Base-by-base conservation (phyloP, 2,329 filamentous ascomycete genomes). In the Hypocreales sp. region DNA sequence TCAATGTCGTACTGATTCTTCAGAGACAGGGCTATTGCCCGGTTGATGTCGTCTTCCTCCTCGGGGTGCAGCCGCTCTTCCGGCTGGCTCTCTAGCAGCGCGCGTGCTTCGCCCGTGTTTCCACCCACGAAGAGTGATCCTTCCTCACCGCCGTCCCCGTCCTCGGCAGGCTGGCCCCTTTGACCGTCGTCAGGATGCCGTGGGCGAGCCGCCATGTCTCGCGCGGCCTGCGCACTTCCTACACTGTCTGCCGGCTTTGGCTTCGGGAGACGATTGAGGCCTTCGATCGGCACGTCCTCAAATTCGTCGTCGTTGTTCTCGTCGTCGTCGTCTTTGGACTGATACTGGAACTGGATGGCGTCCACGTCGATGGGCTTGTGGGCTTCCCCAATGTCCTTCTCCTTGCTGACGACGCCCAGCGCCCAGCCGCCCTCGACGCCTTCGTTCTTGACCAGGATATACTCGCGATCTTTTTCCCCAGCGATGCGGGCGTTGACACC, bases 341-440 rank as follows among this genome's bases (percentile, higher is more conserved):
- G 64, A 15, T 70, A 66, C 20, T 63, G 60, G 18, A 72, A 58
- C 30, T 62, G 60, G 40, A 68, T 63, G 29, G 59, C 69, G 46
- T 98, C 90, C 12, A 98, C 71, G 46, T 95, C 84, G 33, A 98
- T 95, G 0, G 90, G 87, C 47, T 84, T 92, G 35, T 86, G 77
- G 16, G 72, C 71, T 35, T 81, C 68, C 3, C 82, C 84, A 23
- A 76, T 67, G 27, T 90, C 72, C 37, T 80, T 92, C 33, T 82
- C 78, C 34, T 75, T 82, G 35, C 78, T 84, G 14, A 98, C 86
- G 15, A 98, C 90, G 28, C 90, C 90, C 5, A 98, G 58, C 0
- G 87, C 87, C 84, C 86, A 98, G 5, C 90, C 90, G 24, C 90
- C 90, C 48, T 95, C 87, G 1, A 83, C 84, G 0, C 84, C 82